Evolutionary conservation across 371 early-diverging fungal species (phyloP).

Genomic region (Nematocida displodere): DNA sequence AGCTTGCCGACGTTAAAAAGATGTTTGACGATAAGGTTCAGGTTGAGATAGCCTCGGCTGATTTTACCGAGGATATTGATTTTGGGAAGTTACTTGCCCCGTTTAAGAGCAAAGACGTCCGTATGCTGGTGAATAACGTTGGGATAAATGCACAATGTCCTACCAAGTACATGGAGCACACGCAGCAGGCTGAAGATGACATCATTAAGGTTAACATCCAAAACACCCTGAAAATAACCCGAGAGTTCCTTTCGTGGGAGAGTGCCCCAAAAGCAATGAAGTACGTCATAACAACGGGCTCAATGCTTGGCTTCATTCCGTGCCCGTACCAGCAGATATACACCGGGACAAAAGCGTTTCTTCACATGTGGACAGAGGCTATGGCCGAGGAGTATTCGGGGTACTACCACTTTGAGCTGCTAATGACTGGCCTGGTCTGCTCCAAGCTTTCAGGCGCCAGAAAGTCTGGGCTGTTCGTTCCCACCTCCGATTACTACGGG

Average conservation of each 20-base stretch:
- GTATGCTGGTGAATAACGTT: conserved; percentile 59
- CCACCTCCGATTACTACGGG: conserved; percentile 30
- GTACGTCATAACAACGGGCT: conserved; percentile 82
- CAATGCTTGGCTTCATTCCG: conserved; percentile 78
- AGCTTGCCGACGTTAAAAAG: conserved; percentile 72
- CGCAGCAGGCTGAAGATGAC: conserved; percentile 62
- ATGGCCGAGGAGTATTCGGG: conserved; percentile 74
- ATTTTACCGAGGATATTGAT: conserved; percentile 69
- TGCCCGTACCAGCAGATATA: conserved; percentile 80
- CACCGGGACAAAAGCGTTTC: conserved; percentile 82
- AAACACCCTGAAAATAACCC: conserved; percentile 71
- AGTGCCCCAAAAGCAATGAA: conserved; percentile 68
- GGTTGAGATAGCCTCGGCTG: conserved; percentile 70
- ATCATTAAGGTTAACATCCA: conserved; percentile 76
- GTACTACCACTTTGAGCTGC: conserved; percentile 30
- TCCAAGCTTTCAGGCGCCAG: conserved; percentile 45
- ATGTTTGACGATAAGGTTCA: conserved; percentile 70
- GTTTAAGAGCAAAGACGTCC: conserved; percentile 32
- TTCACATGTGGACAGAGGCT: conserved; percentile 78
- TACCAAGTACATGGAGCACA: conserved; percentile 67
- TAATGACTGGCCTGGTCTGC: conserved; percentile 49
- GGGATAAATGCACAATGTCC: conserved; percentile 67
- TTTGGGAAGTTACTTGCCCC: conserved; percentile 23
- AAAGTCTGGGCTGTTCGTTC: conserved; percentile 15
- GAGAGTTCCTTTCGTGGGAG: conserved; percentile 42